Evolutionary conservation across 768 basidiomycete genomes (phyloP).

Genomic region (Tylopilus felleus): DNA sequence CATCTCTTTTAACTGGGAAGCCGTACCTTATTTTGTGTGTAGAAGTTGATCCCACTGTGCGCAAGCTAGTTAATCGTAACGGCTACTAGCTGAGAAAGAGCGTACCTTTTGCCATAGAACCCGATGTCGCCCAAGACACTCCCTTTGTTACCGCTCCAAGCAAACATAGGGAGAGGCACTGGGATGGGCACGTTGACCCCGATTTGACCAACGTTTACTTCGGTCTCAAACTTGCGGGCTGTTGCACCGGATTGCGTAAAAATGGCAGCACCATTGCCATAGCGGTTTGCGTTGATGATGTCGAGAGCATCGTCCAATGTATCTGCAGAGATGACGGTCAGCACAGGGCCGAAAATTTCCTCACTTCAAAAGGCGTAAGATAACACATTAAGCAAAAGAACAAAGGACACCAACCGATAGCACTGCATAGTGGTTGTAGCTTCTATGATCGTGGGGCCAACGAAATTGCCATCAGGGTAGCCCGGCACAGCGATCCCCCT

Average conservation of each 20-base stretch:
- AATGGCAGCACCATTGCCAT: constrained; percentile 93
- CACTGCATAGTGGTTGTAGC: constrained; percentile 80
- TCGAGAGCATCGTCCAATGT: constrained; percentile 87
- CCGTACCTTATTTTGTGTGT: constrained; percentile 86
- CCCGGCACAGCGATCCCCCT: constrained; percentile 61
- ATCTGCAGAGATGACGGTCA: constrained; percentile 73
- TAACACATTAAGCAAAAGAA: not conserved
- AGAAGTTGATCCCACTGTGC: constrained; percentile 85
- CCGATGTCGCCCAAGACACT: constrained; percentile 83
- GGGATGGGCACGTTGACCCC: constrained; percentile 93
- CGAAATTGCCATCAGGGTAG: constrained; percentile 89
- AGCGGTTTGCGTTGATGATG: constrained; percentile 85
- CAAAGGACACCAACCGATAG: constrained; percentile 62
- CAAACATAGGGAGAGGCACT: constrained; percentile 92
- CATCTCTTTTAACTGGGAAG: not conserved
- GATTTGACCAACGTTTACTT: constrained; percentile 88
- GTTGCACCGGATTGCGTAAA: constrained; percentile 97
- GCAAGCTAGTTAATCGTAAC: not conserved
- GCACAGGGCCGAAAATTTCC: constrained; percentile 94
- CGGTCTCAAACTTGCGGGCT: constrained; percentile 86
- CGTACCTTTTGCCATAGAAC: constrained; percentile 86
- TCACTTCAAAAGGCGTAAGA: constrained; percentile 46
- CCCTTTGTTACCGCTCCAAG: constrained; percentile 94
- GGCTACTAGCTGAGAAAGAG: not conserved
- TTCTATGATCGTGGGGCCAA: constrained; percentile 89